Evolutionary conservation across 805 yeast genomes (phyloP).

Genomic region (Myxozyma udenii): DNA sequence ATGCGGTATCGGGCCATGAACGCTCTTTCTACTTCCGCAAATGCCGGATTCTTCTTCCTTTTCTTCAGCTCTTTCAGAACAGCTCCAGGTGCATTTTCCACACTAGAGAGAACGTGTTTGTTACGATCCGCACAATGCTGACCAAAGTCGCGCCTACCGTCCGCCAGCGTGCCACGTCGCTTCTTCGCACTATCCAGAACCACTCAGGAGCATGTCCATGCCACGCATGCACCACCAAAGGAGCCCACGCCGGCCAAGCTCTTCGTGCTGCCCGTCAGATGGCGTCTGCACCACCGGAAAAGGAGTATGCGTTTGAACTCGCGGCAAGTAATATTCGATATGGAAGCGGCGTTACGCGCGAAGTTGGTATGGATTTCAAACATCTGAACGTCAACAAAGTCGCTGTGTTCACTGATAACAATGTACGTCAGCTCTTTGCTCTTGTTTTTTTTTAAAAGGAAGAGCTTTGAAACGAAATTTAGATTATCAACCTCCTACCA

Average conservation of each 20-base stretch:
- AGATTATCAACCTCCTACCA: slow-evolving; percentile 35
- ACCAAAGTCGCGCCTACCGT: slow-evolving; percentile 16
- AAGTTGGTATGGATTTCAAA: slow-evolving; percentile 42
- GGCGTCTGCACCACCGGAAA: slow-evolving; percentile 20
- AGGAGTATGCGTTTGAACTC: slow-evolving; percentile 43
- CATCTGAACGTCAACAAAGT: slow-evolving; percentile 37
- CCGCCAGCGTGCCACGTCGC: slow-evolving; percentile 22
- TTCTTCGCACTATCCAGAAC: slow-evolving; percentile 32
- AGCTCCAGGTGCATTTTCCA: too few species aligned
- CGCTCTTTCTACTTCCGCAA: too few species aligned
- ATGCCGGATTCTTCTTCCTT: too few species aligned
- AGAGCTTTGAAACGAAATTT: not conserved
- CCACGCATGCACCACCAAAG: slow-evolving; percentile 36
- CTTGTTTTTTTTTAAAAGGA: not conserved
- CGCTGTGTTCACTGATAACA: slow-evolving; percentile 41
- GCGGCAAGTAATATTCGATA: slow-evolving; percentile 42
- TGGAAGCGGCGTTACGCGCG: slow-evolving; percentile 42
- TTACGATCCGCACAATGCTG: slow-evolving; percentile 14
- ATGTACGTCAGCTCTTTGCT: slow-evolving; percentile 18
- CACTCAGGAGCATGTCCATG: slow-evolving; percentile 39
- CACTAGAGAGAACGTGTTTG: too few species aligned
- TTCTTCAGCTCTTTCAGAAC: too few species aligned
- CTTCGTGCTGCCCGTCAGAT: slow-evolving; percentile 22
- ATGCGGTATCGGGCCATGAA: too few species aligned
- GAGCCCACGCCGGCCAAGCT: slow-evolving; percentile 15